Conservation (phyloP, 306 rosid genomes). For the Pterocarpus santalinus region DNA sequence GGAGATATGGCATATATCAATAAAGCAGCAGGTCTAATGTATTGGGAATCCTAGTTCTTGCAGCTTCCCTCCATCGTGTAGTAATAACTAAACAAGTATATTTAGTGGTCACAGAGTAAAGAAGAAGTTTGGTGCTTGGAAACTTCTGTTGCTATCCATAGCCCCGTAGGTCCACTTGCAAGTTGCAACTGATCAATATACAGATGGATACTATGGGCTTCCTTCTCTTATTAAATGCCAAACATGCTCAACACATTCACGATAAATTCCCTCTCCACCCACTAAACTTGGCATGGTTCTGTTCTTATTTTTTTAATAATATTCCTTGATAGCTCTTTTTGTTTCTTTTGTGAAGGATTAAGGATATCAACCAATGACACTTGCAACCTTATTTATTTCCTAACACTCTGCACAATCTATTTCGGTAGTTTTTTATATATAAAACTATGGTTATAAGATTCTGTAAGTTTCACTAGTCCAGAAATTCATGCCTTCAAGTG, state of each 20-base stretch:
- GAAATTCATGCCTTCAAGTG: not conserved
- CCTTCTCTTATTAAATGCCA: conserved; percentile 51
- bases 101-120: not conserved
- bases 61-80: conserved; percentile 28
- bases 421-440: too few species aligned
- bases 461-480: too few species aligned
- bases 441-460: too few species aligned
- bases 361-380: not conserved
- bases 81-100: not conserved
- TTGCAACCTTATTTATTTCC: not conserved
- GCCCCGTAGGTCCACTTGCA: conserved; percentile 50
- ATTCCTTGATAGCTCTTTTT: too few species aligned
- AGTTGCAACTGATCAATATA: conserved; percentile 32
- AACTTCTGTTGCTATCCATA: conserved; percentile 30
- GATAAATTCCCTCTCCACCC: not conserved
- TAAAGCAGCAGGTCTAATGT: conserved; percentile 66
- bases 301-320: too few species aligned
- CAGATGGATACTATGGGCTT: conserved; percentile 53
- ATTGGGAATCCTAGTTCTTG: conserved; percentile 58
- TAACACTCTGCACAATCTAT: not conserved
- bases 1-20: conserved; percentile 42
- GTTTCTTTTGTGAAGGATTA: too few species aligned
- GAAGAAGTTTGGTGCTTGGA: conserved; percentile 32
- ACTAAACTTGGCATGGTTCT: too few species aligned
- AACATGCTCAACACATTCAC: not conserved